Evolutionary conservation across 1,284 basidiomycete genomes (phyloP), one percentile per base, ranked within the genome.

Genomic region (Xerocomus amazonicus): DNA sequence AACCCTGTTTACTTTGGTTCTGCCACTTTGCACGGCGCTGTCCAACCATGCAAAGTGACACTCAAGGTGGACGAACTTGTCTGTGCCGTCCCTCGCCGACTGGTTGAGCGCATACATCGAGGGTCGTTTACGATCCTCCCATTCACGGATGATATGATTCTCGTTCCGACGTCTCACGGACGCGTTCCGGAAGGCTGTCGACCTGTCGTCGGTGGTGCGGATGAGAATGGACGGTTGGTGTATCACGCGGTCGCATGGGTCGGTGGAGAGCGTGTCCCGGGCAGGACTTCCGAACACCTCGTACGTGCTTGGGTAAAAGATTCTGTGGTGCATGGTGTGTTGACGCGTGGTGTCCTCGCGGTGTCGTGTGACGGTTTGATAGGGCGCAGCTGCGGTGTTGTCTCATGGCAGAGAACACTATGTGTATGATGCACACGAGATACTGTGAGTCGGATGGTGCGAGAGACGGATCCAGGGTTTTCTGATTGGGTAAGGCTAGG

Each of bases 31-130:
- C 32, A 10, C 2, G 17, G 41, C 42, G 35, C 6, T 13, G 33
- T 44, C 12, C 47, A 50, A 10, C 50, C 50, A 2, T 49, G 50
- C 36, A 49, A 50, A 16, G 46, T 50, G 42, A 50, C 47, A 9
- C 41, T 12, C 42, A 51, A 44, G 28, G 42, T 34, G 2, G 36
- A 35, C 7, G 33, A 31, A 10, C 37, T 51, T 13, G 16, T 51
- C n/a, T 51, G 50, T 5, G 17, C 19, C 2, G 42, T 50, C 6
- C 46, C 46, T 3, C 33, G 40, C 16, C 40, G 42, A 36, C 37
- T 49, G 9, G 9, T 41, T 23, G 46, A 43, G 32, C 42, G 33
- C 7, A 19, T 17, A 12, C 38, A 49, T 26, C 14, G 16, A 36
- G 50, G 50, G 10, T 19, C 43, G 5, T 19, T 52, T 23, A 52